Base-by-base conservation (phyloP, 148 eudicot species). In the Vaccinium macrocarpon region DNA sequence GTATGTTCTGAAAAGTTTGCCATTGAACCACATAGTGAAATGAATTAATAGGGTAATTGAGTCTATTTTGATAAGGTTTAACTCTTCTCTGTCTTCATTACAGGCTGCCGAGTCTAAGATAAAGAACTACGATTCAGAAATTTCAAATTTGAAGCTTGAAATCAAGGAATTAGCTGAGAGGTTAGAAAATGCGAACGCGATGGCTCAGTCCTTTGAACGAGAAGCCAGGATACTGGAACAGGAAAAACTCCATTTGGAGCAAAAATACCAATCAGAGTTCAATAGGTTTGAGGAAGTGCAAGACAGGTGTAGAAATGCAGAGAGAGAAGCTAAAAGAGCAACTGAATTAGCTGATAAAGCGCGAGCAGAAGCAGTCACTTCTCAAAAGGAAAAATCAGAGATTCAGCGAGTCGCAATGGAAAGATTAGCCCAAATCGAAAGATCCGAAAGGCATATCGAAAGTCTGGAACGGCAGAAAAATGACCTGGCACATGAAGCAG, bases 261-360 rank as follows among this genome's bases (percentile, higher is more conserved):
- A 97, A 89, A 93, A 94, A 85, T 97, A 97, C 82, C 89, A 79
- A 57, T 82, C 96, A 1, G 96, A 95, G 85, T 92, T 93, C 74
- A 79, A 86, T 53, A 88, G 94, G 87, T 93, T 97, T 83, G 95
- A 92, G 85, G 97, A 95, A 73, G 89, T 93, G 72, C 95, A 93
- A 81, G 96, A 95, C 53, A 91, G 98, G 82, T 94, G 95, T 86
- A 93, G 85, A 89, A 82, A 66, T 82, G 98, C 99, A 66, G 98
- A 97, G 86, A 95, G 85, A 82, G 99, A 97, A 86, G 97, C 99
- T 29, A 93, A 92, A 85, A 86, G 97, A 84, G 95, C 99, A 51
- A 92, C 86, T 35, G 98, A 93, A 82, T 85, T 91, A 79, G 98
- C 99, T 19, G 98, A 95, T 56, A 88, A 87, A 82, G 99, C 97